Base-by-base conservation (phyloP, 2,329 filamentous ascomycete genomes). In the Diaporthe caulivora region DNA sequence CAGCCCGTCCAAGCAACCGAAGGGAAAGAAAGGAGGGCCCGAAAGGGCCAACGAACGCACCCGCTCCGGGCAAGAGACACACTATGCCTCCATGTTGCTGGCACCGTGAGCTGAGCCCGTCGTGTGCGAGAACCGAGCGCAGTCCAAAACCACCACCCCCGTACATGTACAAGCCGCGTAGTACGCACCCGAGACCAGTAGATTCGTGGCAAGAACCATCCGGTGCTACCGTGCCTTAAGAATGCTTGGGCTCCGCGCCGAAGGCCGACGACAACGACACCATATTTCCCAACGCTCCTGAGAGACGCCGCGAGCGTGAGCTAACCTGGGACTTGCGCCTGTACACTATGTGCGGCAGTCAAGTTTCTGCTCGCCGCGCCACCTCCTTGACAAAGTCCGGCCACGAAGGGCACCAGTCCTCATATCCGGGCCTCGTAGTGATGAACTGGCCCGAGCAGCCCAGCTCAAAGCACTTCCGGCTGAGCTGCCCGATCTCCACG, bases 361-460 rank as follows among this genome's bases (percentile, higher is more conserved):
- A 75, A 34, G 64, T 29, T 15, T 18, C 49, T n/a, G 71, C 34
- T 26, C 74, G 60, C 40, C 47, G 51, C 62, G 74, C 71, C 54
- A 76, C 58, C 44, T 74, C 55, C 34, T 57, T 55, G 37, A 77
- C 75, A 40, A 78, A 78, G 0, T 53, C 75, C 15, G 64, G 70
- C 77, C 77, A 78, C 44, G 57, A 58, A 15, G 62, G 53, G 58
- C 76, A 78, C 76, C 77, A 78, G 47, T 71, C 71, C 18, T 73
- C 72, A 37, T 78, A 78, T 29, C 75, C 77, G 8, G 62, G 47
- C 40, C 65, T 72, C 3, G 74, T 75, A 5, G 77, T 77, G 69
- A 75, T 58, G 44, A 78, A 78, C 47, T 76, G 75, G 34, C 77
- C 77, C 34, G 70, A 69, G 53, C 77, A 77, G 7, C 75, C 75